Conservation (phyloP, 371 early-diverging fungal genomes). For the Zopfochytrium polystomum region DNA sequence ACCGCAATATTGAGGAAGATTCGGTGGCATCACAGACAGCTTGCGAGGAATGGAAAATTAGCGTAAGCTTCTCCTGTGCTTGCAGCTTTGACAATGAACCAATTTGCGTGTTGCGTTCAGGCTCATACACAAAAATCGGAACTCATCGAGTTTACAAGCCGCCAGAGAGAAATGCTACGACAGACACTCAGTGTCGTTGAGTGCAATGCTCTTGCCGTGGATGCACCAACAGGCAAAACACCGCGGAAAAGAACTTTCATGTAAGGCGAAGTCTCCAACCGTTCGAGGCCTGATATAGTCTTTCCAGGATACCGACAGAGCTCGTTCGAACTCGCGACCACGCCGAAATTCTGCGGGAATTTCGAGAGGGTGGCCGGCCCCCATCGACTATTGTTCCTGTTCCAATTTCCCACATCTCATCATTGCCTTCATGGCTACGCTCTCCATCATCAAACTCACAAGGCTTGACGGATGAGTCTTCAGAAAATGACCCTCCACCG, state of each 20-base stretch:
- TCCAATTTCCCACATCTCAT: no score
- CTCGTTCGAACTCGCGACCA: constrained; percentile 33
- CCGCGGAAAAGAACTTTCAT: constrained; percentile 29
- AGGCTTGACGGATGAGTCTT: no score
- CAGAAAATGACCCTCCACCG: no score
- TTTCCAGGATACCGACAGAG: constrained; percentile 17
- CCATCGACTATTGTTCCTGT: no score
- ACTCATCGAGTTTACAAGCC: neutral
- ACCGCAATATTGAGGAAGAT: no score
- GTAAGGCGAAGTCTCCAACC: constrained; percentile 9
- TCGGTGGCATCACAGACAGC: neutral
- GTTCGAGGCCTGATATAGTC: neutral
- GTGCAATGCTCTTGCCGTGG: constrained; percentile 28
- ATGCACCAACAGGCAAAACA: constrained; percentile 42
- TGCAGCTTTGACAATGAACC: neutral
- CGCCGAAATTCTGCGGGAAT: constrained; percentile 35
- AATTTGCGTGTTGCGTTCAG: neutral
- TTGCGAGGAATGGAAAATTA: neutral
- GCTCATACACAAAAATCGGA: neutral
- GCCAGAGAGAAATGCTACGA: neutral
- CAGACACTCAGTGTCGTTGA: constrained; percentile 23
- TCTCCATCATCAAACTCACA: no score
- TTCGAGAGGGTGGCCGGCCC: no score
- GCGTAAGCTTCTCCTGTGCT: neutral
- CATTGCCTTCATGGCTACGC: no score